Base-by-base conservation (phyloP, 2,329 filamentous ascomycete genomes). In the Ophiosphaerella korrae region DNA sequence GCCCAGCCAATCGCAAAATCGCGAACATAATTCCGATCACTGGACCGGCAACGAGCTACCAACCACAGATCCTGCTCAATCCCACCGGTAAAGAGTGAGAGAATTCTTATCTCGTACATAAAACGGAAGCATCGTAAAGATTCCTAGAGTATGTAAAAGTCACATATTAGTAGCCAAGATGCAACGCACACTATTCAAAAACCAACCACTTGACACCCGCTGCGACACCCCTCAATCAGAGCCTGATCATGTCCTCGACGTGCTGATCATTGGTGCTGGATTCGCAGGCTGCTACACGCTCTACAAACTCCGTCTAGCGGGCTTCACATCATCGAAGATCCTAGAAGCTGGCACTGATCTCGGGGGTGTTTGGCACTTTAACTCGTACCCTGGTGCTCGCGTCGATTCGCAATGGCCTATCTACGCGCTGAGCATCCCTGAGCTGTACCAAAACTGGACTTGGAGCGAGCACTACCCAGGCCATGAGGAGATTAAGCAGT, bases 381-480 rank as follows among this genome's bases (percentile, higher is more conserved):
- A 65, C 44, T 44, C 38, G 5, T 60, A 62, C 36, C 58, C 58
- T 1, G 58, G 77, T 6, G 76, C 76, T 11, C 68, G 74, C 7
- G 76, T 78, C 7, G 77, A 79, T 46, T 72, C 70, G 0, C 67
- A 76, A 55, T 63, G 65, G 5, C 77, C 75, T 1, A 66, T 75
- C 23, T 78, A 78, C 45, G 68, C 74, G 38, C 67, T 75, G 42
- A 72, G 67, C 34, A 71, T 77, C 11, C 70, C 72, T 1, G 71
- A 78, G 50, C 62, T 77, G 3, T 78, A 69, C 53, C 67, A 72
- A 18, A 50, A 75, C 1, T 86, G 80, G 81, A 82, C 72, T 18
- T 86, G 81, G 77, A 63, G 67, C 0, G 74, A 63, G 55, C 78
- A 78, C 37, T 84, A 80, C 43, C 80, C 81, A 1, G 74, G 63